A percentile compares a stretch with the other conserved stretches of the same genome.
phyloP scores from a whole-genome alignment of 768 basidiomycete genomes.

The Mycena leptocephala region DNA sequence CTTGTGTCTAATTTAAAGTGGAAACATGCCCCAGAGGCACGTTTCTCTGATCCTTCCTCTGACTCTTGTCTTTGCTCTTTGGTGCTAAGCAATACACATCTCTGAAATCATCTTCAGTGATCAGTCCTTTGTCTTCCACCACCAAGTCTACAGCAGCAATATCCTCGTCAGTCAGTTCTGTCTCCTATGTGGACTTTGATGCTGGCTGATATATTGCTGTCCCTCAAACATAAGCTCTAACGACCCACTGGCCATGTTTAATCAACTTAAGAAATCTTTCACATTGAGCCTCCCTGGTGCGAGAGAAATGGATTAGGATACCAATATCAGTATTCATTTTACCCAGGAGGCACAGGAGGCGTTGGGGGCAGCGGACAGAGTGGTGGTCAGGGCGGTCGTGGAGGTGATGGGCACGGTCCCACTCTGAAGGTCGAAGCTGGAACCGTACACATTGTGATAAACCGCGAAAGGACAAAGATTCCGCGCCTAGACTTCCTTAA shows the following conservation, averaged over 20 bases:
- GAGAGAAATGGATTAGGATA: too few species aligned
- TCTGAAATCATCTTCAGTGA: neutral
- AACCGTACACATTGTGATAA: too few species aligned
- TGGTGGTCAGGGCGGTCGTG: too few species aligned
- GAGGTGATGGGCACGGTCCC: too few species aligned
- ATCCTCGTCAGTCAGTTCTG: neutral
- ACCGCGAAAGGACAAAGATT: neutral
- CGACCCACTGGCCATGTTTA: too few species aligned
- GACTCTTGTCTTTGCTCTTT: neutral
- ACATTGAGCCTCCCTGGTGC: too few species aligned
- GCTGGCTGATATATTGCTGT: neutral
- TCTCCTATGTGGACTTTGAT: neutral
- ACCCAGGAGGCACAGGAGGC: too few species aligned
- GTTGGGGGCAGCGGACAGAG: too few species aligned
- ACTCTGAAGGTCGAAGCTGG: neutral
- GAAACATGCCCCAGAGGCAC: too few species aligned
- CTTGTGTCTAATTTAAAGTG: conserved; percentile 5
- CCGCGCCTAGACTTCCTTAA: neutral
- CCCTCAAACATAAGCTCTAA: too few species aligned
- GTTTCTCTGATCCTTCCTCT: neutral
- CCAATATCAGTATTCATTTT: too few species aligned
- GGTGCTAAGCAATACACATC: neutral
- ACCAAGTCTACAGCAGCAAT: neutral
- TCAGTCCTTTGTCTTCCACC: neutral
- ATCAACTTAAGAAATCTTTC: too few species aligned